Conservation (phyloP, 1,284 basidiomycete genomes). For the Naganishia albida region DNA sequence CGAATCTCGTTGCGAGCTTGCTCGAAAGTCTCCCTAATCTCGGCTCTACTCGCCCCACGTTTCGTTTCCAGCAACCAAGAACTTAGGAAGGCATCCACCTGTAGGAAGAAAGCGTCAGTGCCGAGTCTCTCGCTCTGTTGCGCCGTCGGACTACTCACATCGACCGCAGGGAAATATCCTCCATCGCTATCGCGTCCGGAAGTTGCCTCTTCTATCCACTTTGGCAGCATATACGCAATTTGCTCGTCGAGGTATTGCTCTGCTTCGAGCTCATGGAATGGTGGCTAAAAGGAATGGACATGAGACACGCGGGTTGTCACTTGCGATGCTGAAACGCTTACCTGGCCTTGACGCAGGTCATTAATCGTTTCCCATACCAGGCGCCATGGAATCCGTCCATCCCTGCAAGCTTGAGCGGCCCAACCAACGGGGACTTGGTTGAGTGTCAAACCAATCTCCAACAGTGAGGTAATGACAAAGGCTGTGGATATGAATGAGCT, state of each 20-base stretch:
- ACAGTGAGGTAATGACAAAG: conserved; percentile 9
- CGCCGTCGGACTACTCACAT: conserved; percentile 28
- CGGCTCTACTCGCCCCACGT: conserved; percentile 6
- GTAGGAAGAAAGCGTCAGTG: neutral
- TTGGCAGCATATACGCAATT: conserved; percentile 39
- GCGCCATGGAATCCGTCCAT: conserved; percentile 26
- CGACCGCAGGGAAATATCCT: conserved; percentile 37
- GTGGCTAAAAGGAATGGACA: conserved; percentile 21
- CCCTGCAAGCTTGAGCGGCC: conserved; percentile 26
- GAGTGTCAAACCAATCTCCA: conserved; percentile 13
- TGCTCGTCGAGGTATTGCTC: conserved; percentile 49
- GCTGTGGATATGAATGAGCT: neutral
- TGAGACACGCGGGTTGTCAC: neutral
- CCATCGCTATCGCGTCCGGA: conserved; percentile 22
- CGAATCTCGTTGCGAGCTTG: conserved; percentile 26
- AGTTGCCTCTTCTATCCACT: conserved; percentile 37
- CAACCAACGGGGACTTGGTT: conserved; percentile 23
- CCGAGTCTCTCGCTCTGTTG: neutral
- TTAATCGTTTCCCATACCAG: conserved; percentile 30
- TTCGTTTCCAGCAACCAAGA: conserved; percentile 30
- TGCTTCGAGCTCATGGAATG: conserved; percentile 26
- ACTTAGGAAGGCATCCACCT: conserved; percentile 32
- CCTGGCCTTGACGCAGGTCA: conserved; percentile 26
- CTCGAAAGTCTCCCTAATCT: conserved; percentile 26
- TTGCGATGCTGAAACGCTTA: conserved; percentile 12